A percentile compares a stretch with the other conserved stretches of the same genome.
Evolutionary conservation across 1,139 yeast genomes (phyloP).

Genomic region (Nadsonia commutata): DNA sequence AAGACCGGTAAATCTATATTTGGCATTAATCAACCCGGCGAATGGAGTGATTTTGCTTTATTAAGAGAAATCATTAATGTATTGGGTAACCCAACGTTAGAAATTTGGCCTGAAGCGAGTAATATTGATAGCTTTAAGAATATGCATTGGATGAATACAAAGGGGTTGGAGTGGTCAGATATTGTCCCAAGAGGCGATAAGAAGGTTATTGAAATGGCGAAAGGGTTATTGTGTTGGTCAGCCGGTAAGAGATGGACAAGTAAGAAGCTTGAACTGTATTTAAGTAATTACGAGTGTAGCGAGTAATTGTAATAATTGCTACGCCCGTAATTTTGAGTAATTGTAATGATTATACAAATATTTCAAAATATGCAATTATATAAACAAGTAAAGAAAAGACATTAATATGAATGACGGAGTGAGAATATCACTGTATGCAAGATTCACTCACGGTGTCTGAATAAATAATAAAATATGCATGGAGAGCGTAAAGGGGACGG

Average conservation of each 20-base stretch:
- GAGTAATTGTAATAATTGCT: too few relatives aligned
- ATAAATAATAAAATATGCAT: too few relatives aligned
- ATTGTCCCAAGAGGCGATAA: constrained; percentile 27
- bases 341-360: too few relatives aligned
- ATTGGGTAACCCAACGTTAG: constrained; percentile 54
- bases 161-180: constrained; percentile 19
- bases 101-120: constrained; percentile 34
- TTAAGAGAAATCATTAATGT: constrained; percentile 43
- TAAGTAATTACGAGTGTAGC: too few relatives aligned
- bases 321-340: too few relatives aligned
- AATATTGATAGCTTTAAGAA: constrained; percentile 27
- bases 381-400: too few relatives aligned
- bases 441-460: too few relatives aligned
- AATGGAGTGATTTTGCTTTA: constrained; percentile 48
- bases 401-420: too few relatives aligned
- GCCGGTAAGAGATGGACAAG: constrained; percentile 24
- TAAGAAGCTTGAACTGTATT: too few relatives aligned
- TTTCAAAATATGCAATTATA: too few relatives aligned
- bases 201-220: constrained; percentile 12
- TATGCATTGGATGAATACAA: constrained; percentile 24
- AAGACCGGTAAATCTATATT: constrained; percentile 22
- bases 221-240: constrained; percentile 28
- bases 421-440: too few relatives aligned
- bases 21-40: constrained; percentile 11
- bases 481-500: too few relatives aligned